Conservation (phyloP, 2,329 filamentous ascomycete genomes). For the Stagonosporopsis vannaccii region DNA sequence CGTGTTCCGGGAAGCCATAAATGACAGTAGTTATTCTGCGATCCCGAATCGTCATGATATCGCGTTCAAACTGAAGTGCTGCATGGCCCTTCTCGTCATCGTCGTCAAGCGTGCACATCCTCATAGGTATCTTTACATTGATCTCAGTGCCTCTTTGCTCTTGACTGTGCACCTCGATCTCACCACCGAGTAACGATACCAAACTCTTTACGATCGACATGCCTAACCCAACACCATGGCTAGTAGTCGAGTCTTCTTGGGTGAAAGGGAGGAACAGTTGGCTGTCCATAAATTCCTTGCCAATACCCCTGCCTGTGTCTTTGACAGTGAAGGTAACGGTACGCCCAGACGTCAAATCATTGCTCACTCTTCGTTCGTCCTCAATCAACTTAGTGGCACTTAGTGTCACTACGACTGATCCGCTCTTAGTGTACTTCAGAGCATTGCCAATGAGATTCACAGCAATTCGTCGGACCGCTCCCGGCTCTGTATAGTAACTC, state of each 20-base stretch:
- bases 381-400: not conserved
- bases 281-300: slow-evolving; percentile 23
- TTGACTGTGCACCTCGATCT: slow-evolving; percentile 23
- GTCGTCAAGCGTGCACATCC: not conserved
- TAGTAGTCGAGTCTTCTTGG: slow-evolving; percentile 27
- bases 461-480: slow-evolving; percentile 25
- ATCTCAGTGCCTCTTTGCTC: slow-evolving; percentile 7
- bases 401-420: slow-evolving; percentile 7
- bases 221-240: slow-evolving; percentile 28
- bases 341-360: not conserved
- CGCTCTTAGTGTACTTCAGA: slow-evolving; percentile 28
- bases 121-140: slow-evolving; percentile 7
- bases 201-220: slow-evolving; percentile 32
- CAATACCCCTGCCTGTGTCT: slow-evolving; percentile 34
- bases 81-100: not conserved
- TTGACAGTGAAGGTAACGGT: slow-evolving; percentile 35
- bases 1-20: slow-evolving; percentile 14
- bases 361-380: not conserved
- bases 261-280: slow-evolving; percentile 29
- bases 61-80: not conserved
- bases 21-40: slow-evolving; percentile 8
- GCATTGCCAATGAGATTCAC: slow-evolving; percentile 34
- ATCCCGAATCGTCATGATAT: slow-evolving; percentile 1
- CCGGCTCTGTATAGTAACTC: slow-evolving; percentile 16
- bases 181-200: slow-evolving; percentile 23